phyloP scores from a whole-genome alignment of 345 rosid species.

The Populus ilicifolia region DNA sequence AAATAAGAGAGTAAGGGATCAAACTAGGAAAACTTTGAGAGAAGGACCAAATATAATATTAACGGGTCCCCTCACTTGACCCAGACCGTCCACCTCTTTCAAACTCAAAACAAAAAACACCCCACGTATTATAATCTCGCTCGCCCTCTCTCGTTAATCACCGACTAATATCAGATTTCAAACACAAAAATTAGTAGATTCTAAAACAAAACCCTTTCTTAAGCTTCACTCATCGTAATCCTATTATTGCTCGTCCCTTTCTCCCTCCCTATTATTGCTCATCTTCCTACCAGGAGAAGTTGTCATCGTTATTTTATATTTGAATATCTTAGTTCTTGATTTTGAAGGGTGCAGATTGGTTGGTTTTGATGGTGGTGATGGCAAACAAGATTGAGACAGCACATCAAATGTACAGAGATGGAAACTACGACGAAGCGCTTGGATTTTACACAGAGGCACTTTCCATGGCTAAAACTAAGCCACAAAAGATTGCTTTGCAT shows the following conservation, averaged over 20 bases:
- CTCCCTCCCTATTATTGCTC: neutral
- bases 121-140: no score
- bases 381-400: conserved; percentile 73
- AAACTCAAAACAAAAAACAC: no score
- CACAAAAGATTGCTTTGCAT: conserved; percentile 83
- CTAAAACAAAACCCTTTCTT: neutral
- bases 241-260: neutral
- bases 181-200: neutral
- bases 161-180: neutral
- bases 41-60: no score
- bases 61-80: no score
- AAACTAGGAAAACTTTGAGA: no score
- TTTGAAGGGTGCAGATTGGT: neutral
- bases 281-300: neutral
- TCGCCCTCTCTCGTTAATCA: no score
- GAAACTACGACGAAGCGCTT: conserved; percentile 60
- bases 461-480: conserved; percentile 56
- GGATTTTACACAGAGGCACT: conserved; percentile 75
- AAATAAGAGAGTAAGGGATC: no score
- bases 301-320: neutral
- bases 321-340: conserved; percentile 7
- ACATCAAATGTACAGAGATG: conserved; percentile 82
- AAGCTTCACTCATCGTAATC: neutral
- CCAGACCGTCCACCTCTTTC: no score
- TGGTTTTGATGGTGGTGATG: conserved; percentile 50